phyloP scores from a whole-genome alignment of 768 basidiomycete genomes.

The Leccinum boreale region DNA sequence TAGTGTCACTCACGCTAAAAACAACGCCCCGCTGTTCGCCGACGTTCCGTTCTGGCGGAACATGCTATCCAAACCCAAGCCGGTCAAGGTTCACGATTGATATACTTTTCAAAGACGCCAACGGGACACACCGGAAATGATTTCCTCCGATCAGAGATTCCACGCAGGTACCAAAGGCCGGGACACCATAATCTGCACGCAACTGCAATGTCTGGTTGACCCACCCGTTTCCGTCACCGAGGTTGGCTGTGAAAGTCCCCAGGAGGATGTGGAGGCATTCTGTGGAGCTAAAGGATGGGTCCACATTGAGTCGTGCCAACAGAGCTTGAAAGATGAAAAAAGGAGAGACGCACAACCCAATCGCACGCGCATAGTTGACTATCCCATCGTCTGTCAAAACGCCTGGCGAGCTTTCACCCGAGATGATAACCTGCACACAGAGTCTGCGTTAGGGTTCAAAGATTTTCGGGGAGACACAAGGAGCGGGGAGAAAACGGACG shows the following conservation, averaged over 20 bases:
- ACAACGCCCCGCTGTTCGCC: constrained; percentile 50
- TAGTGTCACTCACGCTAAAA: constrained; percentile 47
- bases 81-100: not conserved
- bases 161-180: constrained; percentile 40
- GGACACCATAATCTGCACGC: constrained; percentile 40
- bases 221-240: constrained; percentile 46
- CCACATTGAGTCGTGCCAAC: no score
- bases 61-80: constrained; percentile 27
- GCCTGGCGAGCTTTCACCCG: constrained; percentile 53
- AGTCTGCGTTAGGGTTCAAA: not conserved
- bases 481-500: constrained; percentile 20
- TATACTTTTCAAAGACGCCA: not conserved
- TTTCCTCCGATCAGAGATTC: constrained; percentile 46
- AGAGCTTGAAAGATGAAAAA: no score
- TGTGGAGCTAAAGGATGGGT: constrained; percentile 26
- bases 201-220: constrained; percentile 44
- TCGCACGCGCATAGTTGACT: constrained; percentile 55
- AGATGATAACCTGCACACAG: constrained; percentile 53
- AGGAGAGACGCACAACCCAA: constrained; percentile 53
- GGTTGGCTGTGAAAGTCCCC: constrained; percentile 39
- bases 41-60: constrained; percentile 56
- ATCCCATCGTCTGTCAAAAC: constrained; percentile 57
- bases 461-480: not conserved
- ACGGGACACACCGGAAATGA: constrained; percentile 41
- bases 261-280: constrained; percentile 40